A percentile compares a stretch with the other conserved stretches of the same genome.
Conservation (phyloP, 78 protist genomes). For the Polysphondylium violaceum region DNA sequence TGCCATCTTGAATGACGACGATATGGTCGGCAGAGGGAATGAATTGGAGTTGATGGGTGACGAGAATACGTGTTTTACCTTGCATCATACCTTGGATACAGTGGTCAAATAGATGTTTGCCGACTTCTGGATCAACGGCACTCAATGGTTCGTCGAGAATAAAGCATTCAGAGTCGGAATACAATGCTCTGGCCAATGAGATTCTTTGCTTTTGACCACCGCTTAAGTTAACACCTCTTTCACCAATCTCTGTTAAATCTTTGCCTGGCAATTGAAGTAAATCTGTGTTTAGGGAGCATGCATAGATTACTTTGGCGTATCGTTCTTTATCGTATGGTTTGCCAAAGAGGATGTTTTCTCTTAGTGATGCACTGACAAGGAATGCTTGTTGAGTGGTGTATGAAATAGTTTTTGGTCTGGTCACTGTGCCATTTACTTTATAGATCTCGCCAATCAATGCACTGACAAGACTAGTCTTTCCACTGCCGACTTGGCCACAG, state of each 20-base stretch:
- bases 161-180: slow-evolving; percentile 85
- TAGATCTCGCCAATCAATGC: slow-evolving; percentile 71
- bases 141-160: slow-evolving; percentile 94
- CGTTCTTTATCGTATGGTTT: slow-evolving; percentile 63
- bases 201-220: slow-evolving; percentile 99
- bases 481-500: slow-evolving; percentile 92
- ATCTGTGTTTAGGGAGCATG: slow-evolving; percentile 88
- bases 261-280: slow-evolving; percentile 80
- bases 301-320: slow-evolving; percentile 82
- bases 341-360: slow-evolving; percentile 97
- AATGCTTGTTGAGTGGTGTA: slow-evolving; percentile 93
- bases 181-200: slow-evolving; percentile 92
- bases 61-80: slow-evolving; percentile 84
- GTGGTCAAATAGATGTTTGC: slow-evolving; percentile 78
- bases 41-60: slow-evolving; percentile 88
- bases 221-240: slow-evolving; percentile 95
- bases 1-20: slow-evolving; percentile 51
- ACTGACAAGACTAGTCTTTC: slow-evolving; percentile 90
- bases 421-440: slow-evolving; percentile 16
- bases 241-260: slow-evolving; percentile 98
- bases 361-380: slow-evolving; percentile 90
- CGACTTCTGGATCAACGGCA: slow-evolving; percentile 95
- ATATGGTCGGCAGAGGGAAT: slow-evolving; percentile 87
- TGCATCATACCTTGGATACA: slow-evolving; percentile 40
- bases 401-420: slow-evolving; percentile 9